A percentile compares a stretch with the other conserved stretches of the same genome.
Evolutionary conservation across 345 rosid species (phyloP).

Genomic region (Chamaenerion angustifolium): DNA sequence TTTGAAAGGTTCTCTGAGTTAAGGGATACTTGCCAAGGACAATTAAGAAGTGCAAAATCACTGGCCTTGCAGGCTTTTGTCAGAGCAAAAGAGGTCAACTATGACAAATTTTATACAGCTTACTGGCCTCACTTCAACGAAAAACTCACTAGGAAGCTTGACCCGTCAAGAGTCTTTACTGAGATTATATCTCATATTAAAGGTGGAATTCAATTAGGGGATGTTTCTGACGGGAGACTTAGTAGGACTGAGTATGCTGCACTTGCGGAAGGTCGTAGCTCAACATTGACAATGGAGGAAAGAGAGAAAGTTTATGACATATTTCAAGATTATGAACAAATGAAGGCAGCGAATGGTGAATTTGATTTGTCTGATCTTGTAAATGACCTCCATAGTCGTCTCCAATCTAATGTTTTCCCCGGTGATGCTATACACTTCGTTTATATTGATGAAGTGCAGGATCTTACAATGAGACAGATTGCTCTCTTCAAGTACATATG

Average conservation of each 20-base stretch:
- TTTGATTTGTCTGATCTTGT: conserved; percentile 54
- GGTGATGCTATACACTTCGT: conserved; percentile 33
- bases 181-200: conserved; percentile 47
- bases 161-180: conserved; percentile 33
- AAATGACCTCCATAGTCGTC: conserved; percentile 32
- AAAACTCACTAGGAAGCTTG: conserved; percentile 21
- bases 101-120: conserved; percentile 23
- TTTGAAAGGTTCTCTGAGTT: conserved; percentile 29
- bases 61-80: conserved; percentile 17
- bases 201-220: conserved; percentile 22
- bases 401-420: conserved; percentile 11
- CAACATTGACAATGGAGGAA: conserved; percentile 14
- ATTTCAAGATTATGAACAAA: conserved; percentile 31
- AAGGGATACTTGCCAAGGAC: conserved; percentile 12
- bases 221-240: conserved; percentile 18
- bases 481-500: conserved; percentile 31
- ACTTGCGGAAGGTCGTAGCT: conserved; percentile 22
- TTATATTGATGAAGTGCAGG: conserved; percentile 55
- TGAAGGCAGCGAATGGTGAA: conserved; percentile 26
- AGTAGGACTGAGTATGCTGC: conserved; percentile 20
- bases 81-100: conserved; percentile 30
- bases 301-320: conserved; percentile 25
- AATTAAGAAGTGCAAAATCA: conserved; percentile 12
- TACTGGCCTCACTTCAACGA: conserved; percentile 43
- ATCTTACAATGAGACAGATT: conserved; percentile 44